These are phyloP conservation scores for Ceratocystis papillata DNA, from an alignment of 2,329 filamentous ascomycete genomes.

Conservation along the genomic window DNA sequence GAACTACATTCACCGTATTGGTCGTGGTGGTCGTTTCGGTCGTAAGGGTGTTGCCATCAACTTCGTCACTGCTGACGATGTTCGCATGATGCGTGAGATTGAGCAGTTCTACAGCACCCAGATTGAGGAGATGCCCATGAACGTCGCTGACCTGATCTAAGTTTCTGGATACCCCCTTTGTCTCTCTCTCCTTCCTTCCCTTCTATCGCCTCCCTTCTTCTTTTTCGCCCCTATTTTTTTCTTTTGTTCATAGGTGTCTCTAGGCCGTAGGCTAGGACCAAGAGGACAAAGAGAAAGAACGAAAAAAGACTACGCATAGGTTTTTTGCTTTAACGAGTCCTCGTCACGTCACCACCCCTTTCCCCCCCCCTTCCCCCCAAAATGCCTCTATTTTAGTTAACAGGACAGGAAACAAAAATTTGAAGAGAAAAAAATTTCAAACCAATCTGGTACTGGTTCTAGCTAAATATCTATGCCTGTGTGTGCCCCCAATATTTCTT, in stretches of 20 bases:
- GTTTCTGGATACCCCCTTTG: conserved; percentile 22
- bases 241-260: conserved; percentile 5
- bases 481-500: not conserved
- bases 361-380: conserved; percentile 1
- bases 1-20: conserved; percentile 99
- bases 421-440: conserved; percentile 25
- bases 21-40: conserved; percentile 98
- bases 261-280: not conserved
- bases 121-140: conserved; percentile 99
- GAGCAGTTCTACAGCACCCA: conserved; percentile 99
- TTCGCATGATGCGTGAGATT: conserved; percentile 99
- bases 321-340: conserved; percentile 14
- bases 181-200: not conserved
- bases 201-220: not conserved
- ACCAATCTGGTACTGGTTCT: conserved; percentile 13
- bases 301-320: conserved; percentile 7
- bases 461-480: not conserved
- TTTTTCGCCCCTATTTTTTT: conserved; percentile 17
- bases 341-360: not conserved
- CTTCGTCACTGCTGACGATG: conserved; percentile 98
- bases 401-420: conserved; percentile 24
- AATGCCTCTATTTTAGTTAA: conserved; percentile 14
- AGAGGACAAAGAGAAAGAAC: not conserved
- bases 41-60: conserved; percentile 99
- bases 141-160: conserved; percentile 67